These are phyloP conservation scores for Fennellomyces sp. DNA, from an alignment of 371 early-diverging fungal species.

Conservation along the genomic window DNA sequence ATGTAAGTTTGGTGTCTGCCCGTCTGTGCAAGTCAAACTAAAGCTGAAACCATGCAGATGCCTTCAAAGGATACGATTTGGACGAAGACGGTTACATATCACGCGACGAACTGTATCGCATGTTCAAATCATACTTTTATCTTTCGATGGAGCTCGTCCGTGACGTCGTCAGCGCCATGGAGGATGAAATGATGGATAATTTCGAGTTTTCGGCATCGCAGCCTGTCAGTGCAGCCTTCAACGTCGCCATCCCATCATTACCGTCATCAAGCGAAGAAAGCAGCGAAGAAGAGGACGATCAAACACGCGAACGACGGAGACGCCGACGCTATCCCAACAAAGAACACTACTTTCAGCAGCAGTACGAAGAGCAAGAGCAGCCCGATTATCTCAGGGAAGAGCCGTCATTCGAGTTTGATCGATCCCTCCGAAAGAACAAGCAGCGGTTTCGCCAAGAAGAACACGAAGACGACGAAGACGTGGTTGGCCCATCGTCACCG, in stretches of 20 bases:
- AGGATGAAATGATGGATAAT: slow-evolving; percentile 86
- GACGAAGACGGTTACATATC: slow-evolving; percentile 87
- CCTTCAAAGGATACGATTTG: slow-evolving; percentile 93
- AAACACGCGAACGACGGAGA: neutral
- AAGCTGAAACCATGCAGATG: slow-evolving; percentile 70
- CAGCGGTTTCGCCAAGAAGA: slow-evolving; percentile 7
- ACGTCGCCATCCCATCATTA: slow-evolving; percentile 75
- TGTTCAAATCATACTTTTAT: slow-evolving; percentile 92
- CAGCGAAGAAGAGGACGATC: neutral
- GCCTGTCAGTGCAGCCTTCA: slow-evolving; percentile 93
- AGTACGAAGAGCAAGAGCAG: slow-evolving; percentile 29
- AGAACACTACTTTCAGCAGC: slow-evolving; percentile 38
- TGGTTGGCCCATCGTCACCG: slow-evolving; percentile 10
- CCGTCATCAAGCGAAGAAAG: slow-evolving; percentile 23
- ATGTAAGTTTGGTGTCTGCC: slow-evolving; percentile 54
- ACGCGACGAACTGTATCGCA: slow-evolving; percentile 82
- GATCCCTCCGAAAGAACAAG: slow-evolving; percentile 17
- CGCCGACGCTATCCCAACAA: slow-evolving; percentile 37
- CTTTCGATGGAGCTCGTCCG: slow-evolving; percentile 87
- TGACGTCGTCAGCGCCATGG: slow-evolving; percentile 89
- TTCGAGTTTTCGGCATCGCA: slow-evolving; percentile 90
- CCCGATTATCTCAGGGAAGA: slow-evolving; percentile 7
- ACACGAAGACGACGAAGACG: neutral
- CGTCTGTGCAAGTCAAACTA: too few relatives aligned
- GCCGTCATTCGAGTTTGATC: neutral